These are phyloP conservation scores for Rhizophagus sp. DNA, from an alignment of 192 early-diverging fungal species.

Conservation along the genomic window DNA sequence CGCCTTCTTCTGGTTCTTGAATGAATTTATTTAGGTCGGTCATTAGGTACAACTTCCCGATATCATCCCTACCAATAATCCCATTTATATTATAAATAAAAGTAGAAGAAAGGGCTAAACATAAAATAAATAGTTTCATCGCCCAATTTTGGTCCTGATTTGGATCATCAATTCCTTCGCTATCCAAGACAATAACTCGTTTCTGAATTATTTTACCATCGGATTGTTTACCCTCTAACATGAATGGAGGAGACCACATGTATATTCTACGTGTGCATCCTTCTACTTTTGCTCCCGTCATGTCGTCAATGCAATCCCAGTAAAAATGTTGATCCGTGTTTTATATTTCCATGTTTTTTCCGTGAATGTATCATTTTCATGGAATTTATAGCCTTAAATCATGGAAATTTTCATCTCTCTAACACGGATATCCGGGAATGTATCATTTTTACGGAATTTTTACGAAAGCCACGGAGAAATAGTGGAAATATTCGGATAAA, in stretches of 20 bases:
- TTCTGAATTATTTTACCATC: background rate
- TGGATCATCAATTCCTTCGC: conserved; percentile 25
- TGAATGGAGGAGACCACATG: conserved; percentile 22
- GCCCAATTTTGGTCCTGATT: conserved; percentile 18
- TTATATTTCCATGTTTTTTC: too few species aligned
- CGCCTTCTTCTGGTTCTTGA: background rate
- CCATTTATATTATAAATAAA: conserved; percentile 30
- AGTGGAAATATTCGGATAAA: too few species aligned
- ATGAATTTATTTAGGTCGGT: conserved; percentile 20
- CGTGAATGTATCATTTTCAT: too few species aligned
- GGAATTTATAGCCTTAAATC: too few species aligned
- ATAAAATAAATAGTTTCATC: conserved; percentile 27
- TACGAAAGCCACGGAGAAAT: too few species aligned
- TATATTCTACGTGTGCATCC: conserved; percentile 19
- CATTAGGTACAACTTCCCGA: conserved; percentile 26
- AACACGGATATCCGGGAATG: too few species aligned
- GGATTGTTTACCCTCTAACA: background rate
- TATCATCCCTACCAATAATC: conserved; percentile 9
- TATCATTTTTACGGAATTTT: too few species aligned
- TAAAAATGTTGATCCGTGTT: too few species aligned
- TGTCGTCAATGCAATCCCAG: conserved; percentile 17
- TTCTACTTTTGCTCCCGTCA: conserved; percentile 15
- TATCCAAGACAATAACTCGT: conserved; percentile 14
- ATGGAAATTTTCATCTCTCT: too few species aligned
- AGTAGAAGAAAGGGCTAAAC: conserved; percentile 15